Conservation (phyloP, 495 filamentous ascomycete species). For the Neurospora sp. region DNA sequence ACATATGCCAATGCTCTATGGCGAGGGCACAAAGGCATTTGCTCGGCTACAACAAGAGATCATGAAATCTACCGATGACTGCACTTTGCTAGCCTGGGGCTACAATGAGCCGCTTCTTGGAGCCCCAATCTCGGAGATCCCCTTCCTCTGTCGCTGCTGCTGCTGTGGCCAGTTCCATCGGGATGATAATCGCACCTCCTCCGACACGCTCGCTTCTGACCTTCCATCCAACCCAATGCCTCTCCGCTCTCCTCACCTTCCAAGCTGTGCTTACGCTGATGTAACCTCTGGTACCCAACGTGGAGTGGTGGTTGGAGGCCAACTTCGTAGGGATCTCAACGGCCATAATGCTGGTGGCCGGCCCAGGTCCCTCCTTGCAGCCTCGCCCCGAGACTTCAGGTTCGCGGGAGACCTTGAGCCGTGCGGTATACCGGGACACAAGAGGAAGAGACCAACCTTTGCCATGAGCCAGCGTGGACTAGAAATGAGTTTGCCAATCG, state of each 20-base stretch:
- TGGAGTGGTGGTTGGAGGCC: too few relatives aligned
- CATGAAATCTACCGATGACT: constrained; percentile 18
- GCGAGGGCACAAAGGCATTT: constrained; percentile 25
- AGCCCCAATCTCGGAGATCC: background rate
- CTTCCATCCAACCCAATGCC: too few relatives aligned
- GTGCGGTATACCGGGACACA: background rate
- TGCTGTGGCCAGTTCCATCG: background rate
- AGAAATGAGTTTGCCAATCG: background rate
- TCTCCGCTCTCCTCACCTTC: too few relatives aligned
- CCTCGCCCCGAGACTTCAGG: too few relatives aligned
- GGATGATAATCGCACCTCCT: too few relatives aligned
- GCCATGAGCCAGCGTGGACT: background rate
- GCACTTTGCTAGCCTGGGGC: constrained; percentile 5
- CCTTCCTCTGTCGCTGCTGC: background rate
- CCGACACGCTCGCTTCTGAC: too few relatives aligned
- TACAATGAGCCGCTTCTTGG: background rate
- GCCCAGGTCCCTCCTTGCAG: too few relatives aligned
- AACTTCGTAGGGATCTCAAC: too few relatives aligned
- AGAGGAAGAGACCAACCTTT: background rate
- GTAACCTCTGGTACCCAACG: too few relatives aligned
- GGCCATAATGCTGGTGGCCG: too few relatives aligned
- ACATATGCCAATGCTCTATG: constrained; percentile 30
- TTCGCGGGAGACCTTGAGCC: background rate
- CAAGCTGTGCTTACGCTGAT: too few relatives aligned
- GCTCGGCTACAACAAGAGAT: constrained; percentile 23